Percentiles rank a stretch among this genome's conserved stretches.
Evolutionary conservation across 2,329 filamentous ascomycete genomes (phyloP).

Genomic region (Penicillium corylophilum): DNA sequence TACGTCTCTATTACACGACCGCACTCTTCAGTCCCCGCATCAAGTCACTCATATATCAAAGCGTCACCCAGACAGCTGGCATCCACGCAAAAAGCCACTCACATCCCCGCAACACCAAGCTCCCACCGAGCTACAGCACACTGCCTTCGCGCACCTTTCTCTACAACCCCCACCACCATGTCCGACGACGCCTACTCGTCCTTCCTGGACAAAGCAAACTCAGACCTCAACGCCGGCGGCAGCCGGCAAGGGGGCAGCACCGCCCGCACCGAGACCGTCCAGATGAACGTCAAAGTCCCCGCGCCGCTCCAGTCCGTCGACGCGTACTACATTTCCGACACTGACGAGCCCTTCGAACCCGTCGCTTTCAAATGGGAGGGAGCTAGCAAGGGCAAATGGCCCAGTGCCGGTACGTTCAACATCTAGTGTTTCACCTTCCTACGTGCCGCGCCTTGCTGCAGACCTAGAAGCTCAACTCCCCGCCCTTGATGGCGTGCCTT

Average conservation of each 20-base stretch:
- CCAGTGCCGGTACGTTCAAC: slow-evolving; percentile 31
- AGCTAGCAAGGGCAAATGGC: slow-evolving; percentile 34
- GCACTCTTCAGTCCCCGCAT: background rate
- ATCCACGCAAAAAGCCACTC: background rate
- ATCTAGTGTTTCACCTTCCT: background rate
- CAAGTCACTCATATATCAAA: background rate
- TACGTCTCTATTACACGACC: background rate
- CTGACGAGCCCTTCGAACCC: slow-evolving; percentile 80
- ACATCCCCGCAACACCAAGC: slow-evolving; percentile 9
- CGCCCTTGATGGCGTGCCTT: slow-evolving; percentile 3
- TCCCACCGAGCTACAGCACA: slow-evolving; percentile 3
- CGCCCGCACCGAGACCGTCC: slow-evolving; percentile 40
- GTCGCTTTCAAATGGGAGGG: slow-evolving; percentile 64
- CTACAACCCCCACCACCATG: slow-evolving; percentile 33
- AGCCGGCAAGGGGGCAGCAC: slow-evolving; percentile 20
- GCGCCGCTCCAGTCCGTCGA: slow-evolving; percentile 56
- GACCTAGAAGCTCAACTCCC: background rate
- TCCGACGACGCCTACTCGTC: slow-evolving; percentile 77
- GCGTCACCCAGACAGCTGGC: background rate
- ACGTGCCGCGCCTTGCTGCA: background rate
- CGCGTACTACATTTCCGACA: slow-evolving; percentile 73
- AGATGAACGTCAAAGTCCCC: slow-evolving; percentile 59
- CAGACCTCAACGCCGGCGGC: slow-evolving; percentile 52
- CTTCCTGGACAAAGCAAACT: slow-evolving; percentile 85
- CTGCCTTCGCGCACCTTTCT: slow-evolving; percentile 11